phyloP scores from a whole-genome alignment of 768 basidiomycete species.

The Imleria badia region DNA sequence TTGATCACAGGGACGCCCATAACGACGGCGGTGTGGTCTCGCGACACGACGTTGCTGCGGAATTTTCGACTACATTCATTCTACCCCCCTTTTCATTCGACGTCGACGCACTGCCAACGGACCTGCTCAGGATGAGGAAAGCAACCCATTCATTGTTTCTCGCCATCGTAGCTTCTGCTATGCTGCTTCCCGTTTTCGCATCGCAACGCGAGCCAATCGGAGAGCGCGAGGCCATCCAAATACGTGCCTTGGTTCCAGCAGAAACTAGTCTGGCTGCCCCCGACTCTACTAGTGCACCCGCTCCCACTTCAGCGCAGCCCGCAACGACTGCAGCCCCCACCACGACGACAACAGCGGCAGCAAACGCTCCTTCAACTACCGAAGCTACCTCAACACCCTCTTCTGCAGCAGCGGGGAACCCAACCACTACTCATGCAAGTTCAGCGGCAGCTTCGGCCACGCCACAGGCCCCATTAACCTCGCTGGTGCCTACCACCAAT shows the following conservation, averaged over 20 bases:
- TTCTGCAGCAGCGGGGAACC: slow-evolving; percentile 3
- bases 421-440: not conserved
- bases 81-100: slow-evolving; percentile 4
- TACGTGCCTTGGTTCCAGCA: slow-evolving; percentile 7
- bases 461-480: not conserved
- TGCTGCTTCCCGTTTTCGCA: slow-evolving; percentile 26
- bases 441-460: slow-evolving; percentile 3
- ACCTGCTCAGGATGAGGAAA: slow-evolving; percentile 25
- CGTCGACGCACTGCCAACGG: slow-evolving; percentile 2
- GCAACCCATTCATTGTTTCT: slow-evolving; percentile 27
- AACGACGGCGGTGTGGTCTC: slow-evolving; percentile 11
- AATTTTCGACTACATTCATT: slow-evolving; percentile 28
- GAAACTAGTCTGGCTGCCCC: not conserved
- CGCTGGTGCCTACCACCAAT: slow-evolving; percentile 26
- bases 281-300: not conserved
- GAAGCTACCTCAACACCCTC: not conserved
- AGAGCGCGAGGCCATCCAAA: slow-evolving; percentile 12
- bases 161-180: slow-evolving; percentile 24
- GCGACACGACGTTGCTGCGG: slow-evolving; percentile 20
- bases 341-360: not conserved
- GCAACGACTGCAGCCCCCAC: not conserved
- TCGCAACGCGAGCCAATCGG: slow-evolving; percentile 21
- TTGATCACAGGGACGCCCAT: slow-evolving; percentile 1
- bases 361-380: slow-evolving; percentile 14
- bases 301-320: slow-evolving; percentile 1